Conservation (phyloP, 2,329 filamentous ascomycete genomes). For the Trichoderma brevicompactum region DNA sequence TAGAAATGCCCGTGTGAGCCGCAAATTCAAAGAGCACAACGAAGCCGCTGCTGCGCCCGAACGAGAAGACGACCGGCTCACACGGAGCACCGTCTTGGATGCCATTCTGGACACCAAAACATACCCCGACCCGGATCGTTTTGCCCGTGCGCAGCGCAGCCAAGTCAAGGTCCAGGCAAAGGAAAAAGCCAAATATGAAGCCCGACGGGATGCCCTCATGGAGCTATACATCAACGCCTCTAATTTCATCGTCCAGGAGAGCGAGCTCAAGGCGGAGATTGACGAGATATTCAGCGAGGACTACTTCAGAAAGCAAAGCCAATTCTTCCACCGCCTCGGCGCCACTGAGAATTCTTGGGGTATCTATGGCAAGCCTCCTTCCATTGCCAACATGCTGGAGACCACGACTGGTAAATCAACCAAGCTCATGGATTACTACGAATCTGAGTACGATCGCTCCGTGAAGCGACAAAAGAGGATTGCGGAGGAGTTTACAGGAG, state of each 20-base stretch:
- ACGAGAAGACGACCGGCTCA: slow-evolving; percentile 76
- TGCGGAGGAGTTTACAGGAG: slow-evolving; percentile 63
- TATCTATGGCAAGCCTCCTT: slow-evolving; percentile 50
- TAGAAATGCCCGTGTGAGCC: slow-evolving; percentile 46
- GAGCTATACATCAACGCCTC: slow-evolving; percentile 88
- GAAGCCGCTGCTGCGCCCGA: slow-evolving; percentile 65
- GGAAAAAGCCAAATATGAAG: slow-evolving; percentile 54
- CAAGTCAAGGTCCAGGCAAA: slow-evolving; percentile 51
- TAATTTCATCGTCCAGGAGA: slow-evolving; percentile 82
- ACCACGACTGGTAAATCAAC: slow-evolving; percentile 42
- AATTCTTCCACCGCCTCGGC: slow-evolving; percentile 39
- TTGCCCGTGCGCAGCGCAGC: slow-evolving; percentile 55
- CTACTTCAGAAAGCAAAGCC: slow-evolving; percentile 51
- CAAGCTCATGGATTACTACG: slow-evolving; percentile 44
- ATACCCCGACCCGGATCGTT: slow-evolving; percentile 65
- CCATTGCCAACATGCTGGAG: slow-evolving; percentile 51
- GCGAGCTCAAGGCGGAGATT: slow-evolving; percentile 73
- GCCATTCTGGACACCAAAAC: slow-evolving; percentile 54
- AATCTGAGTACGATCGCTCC: slow-evolving; percentile 50
- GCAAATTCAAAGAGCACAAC: slow-evolving; percentile 54
- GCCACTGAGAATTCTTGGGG: slow-evolving; percentile 59
- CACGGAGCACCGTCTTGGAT: slow-evolving; percentile 66
- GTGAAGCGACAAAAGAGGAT: slow-evolving; percentile 58
- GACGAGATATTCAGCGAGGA: slow-evolving; percentile 75
- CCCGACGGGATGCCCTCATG: slow-evolving; percentile 73